Evolutionary conservation across 371 early-diverging fungal genomes (phyloP), one percentile per base, ranked within the genome.

Genomic region (Lichtheimia hyalospora): DNA sequence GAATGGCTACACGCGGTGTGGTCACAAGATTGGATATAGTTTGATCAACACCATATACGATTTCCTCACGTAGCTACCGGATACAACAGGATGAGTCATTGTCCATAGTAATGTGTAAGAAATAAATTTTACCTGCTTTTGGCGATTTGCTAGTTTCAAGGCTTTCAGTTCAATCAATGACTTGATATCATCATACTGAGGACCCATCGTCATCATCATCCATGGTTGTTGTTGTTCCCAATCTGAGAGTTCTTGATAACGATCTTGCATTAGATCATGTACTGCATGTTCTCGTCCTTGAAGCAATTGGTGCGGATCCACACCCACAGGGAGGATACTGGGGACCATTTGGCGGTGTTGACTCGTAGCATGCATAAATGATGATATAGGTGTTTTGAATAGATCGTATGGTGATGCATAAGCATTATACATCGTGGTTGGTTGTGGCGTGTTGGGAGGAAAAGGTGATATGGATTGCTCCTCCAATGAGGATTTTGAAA

Each of bases 101-200:
- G n/a, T n/a, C n/a, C n/a, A n/a, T n/a, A n/a, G n/a, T n/a, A n/a
- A n/a, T n/a, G n/a, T n/a, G n/a, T n/a, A n/a, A n/a, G n/a, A n/a
- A n/a, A n/a, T 25, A 34, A 8, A 28, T 41, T 49, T 51, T 67
- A 82, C 84, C 72, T 74, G 75, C 69, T 77, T 74, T 70, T 95
- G 95, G 67, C 84, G 81, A 27, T 88, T 84, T 40, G 86, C 64
- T 44, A 96, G 73, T 42, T 82, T 71, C 28, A 95, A 74, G 3
- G 85, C 62, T 69, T 94, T 94, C 57, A 92, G 69, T 71, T 95
- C 95, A 52, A 95, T 91, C 16, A 94, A 57, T 6, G 92, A 61
- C 90, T 90, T 49, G 77, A 46, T n/a, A 2, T 8, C 34, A 8
- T 34, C 6, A 8, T 14, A 5, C 18, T 27, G 25, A 10, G 10